Conservation (phyloP, 371 early-diverging fungal genomes). For the Sporodiniella umbellata region DNA sequence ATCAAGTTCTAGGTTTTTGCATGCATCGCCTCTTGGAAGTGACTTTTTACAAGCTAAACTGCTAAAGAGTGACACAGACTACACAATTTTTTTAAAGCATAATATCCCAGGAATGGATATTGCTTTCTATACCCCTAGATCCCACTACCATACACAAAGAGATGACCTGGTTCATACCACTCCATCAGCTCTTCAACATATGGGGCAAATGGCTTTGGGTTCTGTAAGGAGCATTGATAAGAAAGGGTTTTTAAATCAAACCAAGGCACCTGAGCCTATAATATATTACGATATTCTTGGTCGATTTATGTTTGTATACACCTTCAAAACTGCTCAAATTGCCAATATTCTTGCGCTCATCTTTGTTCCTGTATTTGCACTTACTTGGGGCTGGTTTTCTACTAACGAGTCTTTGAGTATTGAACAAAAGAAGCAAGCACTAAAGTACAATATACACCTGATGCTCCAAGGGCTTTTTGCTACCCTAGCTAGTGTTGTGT, state of each 20-base stretch:
- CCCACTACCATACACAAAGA: slow-evolving; percentile 63
- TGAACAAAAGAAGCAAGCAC: background rate
- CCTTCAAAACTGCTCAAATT: slow-evolving; percentile 40
- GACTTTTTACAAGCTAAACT: slow-evolving; percentile 58
- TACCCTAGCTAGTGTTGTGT: slow-evolving; percentile 6
- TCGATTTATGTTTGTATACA: slow-evolving; percentile 41
- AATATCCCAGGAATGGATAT: slow-evolving; percentile 68
- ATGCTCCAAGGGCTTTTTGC: slow-evolving; percentile 14
- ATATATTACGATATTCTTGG: slow-evolving; percentile 55
- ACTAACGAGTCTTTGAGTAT: background rate
- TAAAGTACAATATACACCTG: background rate
- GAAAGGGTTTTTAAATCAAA: background rate
- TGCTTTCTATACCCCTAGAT: slow-evolving; percentile 59
- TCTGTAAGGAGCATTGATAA: slow-evolving; percentile 34
- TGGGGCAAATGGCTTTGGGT: slow-evolving; percentile 54
- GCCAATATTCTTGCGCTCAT: slow-evolving; percentile 37
- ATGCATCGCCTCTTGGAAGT: slow-evolving; percentile 55
- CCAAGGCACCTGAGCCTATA: slow-evolving; percentile 11
- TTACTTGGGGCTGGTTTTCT: slow-evolving; percentile 11
- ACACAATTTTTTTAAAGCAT: slow-evolving; percentile 51
- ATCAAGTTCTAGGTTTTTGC: slow-evolving; percentile 16
- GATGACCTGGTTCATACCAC: slow-evolving; percentile 53
- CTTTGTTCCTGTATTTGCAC: slow-evolving; percentile 22
- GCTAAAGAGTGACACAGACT: slow-evolving; percentile 68
- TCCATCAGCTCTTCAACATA: slow-evolving; percentile 52